Evolutionary conservation across 2,329 filamentous ascomycete species (phyloP).

Genomic region (Penicillium janthinellum): DNA sequence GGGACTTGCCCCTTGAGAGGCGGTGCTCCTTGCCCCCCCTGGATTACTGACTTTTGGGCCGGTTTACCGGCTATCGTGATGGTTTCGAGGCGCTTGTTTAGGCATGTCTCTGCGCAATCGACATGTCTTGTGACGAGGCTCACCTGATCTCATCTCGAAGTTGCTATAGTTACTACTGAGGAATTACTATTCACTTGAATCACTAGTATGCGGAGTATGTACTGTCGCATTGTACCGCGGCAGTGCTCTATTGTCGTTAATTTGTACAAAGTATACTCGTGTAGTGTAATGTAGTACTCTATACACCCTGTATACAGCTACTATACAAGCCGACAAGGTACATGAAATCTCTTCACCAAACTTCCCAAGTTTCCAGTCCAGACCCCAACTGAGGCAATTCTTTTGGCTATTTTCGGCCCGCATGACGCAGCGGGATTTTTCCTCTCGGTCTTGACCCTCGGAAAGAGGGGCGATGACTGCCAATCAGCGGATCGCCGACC

Average conservation of each 20-base stretch:
- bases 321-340: background rate
- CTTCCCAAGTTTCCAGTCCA: conserved; percentile 13
- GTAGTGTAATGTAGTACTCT: background rate
- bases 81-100: conserved; percentile 1
- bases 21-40: background rate
- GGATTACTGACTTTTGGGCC: background rate
- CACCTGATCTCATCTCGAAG: background rate
- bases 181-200: background rate
- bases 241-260: background rate
- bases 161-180: background rate
- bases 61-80: background rate
- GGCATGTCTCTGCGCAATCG: conserved; percentile 3
- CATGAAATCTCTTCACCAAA: background rate
- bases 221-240: too few relatives aligned
- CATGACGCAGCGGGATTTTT: conserved; percentile 33
- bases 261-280: background rate
- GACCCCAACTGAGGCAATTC: conserved; percentile 26
- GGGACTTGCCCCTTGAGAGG: conserved; percentile 1
- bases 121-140: background rate
- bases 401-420: conserved; percentile 27
- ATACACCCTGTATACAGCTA: too few relatives aligned
- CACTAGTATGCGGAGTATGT: too few relatives aligned
- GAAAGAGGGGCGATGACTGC: conserved; percentile 23
- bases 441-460: conserved; percentile 22
- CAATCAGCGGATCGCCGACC: conserved; percentile 21